phyloP scores from a whole-genome alignment of 2,329 filamentous ascomycete genomes.

The Tolypocladium nubicola region DNA sequence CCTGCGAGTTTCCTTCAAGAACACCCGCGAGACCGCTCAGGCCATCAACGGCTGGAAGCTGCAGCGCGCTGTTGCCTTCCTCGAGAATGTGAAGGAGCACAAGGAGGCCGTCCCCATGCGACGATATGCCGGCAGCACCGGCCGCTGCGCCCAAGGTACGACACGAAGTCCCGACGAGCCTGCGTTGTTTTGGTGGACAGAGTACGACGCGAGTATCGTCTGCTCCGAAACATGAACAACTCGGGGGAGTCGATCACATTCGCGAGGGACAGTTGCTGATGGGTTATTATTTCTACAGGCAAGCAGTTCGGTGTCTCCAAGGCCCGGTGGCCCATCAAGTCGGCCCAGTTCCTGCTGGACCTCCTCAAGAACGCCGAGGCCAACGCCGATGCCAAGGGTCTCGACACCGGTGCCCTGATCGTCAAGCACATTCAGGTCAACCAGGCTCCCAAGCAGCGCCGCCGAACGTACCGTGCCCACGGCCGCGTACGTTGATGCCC shows the following conservation, averaged over 20 bases:
- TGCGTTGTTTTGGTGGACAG: not conserved
- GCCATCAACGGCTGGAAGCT: constrained; percentile 99
- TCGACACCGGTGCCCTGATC: constrained; percentile 93
- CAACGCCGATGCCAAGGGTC: constrained; percentile 94
- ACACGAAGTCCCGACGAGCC: constrained; percentile 13
- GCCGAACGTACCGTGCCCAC: constrained; percentile 99
- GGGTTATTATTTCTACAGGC: constrained; percentile 45
- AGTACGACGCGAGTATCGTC: not conserved
- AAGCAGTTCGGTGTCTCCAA: constrained; percentile 98
- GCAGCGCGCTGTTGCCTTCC: constrained; percentile 87
- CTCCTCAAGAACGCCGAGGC: constrained; percentile 96
- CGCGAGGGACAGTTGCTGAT: constrained; percentile 13
- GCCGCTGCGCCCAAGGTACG: constrained; percentile 96
- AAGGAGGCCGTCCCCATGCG: constrained; percentile 97
- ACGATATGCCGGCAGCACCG: constrained; percentile 91
- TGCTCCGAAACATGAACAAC: not conserved
- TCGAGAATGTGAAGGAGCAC: constrained; percentile 96
- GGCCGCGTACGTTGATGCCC: constrained; percentile 73
- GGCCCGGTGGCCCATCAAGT: constrained; percentile 99
- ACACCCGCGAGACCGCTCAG: constrained; percentile 99
- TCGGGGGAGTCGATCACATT: not conserved
- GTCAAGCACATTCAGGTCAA: constrained; percentile 99
- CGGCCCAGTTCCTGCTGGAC: constrained; percentile 92
- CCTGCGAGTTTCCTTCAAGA: constrained; percentile 99
- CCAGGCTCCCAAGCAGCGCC: constrained; percentile 98